These are phyloP conservation scores for Mortierella sp. DNA, from an alignment of 371 early-diverging fungal species.

Conservation along the genomic window DNA sequence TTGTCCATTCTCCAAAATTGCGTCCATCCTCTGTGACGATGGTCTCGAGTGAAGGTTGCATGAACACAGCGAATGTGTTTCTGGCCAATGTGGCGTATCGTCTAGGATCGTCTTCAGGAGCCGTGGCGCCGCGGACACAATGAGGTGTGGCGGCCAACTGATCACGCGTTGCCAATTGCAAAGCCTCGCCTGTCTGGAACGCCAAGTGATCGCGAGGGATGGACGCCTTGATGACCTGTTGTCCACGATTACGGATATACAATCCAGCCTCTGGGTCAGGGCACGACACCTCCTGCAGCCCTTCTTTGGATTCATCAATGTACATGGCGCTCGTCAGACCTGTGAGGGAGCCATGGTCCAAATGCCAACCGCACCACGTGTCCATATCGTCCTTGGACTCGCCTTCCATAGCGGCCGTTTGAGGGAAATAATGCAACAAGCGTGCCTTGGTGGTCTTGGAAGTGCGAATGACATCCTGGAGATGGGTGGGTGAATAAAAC, in stretches of 20 bases:
- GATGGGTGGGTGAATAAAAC: constrained; percentile 48
- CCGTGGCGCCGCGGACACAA: constrained; percentile 62
- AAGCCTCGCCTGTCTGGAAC: constrained; percentile 75
- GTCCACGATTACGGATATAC: constrained; percentile 63
- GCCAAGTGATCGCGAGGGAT: constrained; percentile 69
- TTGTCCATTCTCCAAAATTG: constrained; percentile 70
- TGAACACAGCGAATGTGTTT: constrained; percentile 74
- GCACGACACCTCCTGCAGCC: constrained; percentile 37
- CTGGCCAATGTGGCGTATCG: constrained; percentile 56
- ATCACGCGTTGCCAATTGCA: constrained; percentile 59
- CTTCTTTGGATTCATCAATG: constrained; percentile 54
- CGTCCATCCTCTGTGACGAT: constrained; percentile 57
- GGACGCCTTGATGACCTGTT: constrained; percentile 56
- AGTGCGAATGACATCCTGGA: constrained; percentile 54
- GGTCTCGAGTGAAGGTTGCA: constrained; percentile 60
- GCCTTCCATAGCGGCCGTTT: constrained; percentile 27
- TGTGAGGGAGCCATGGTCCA: constrained; percentile 65
- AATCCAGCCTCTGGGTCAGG: constrained; percentile 61
- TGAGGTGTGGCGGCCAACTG: constrained; percentile 71
- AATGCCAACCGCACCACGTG: constrained; percentile 74
- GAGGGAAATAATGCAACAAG: constrained; percentile 71
- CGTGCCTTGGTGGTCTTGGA: constrained; percentile 65
- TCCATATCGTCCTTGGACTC: constrained; percentile 52
- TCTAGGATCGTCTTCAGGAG: constrained; percentile 38
- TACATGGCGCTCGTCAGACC: constrained; percentile 69